Percentiles rank a stretch among this genome's conserved stretches.
These are phyloP conservation scores for Ceratocystiopsis sp. DNA, from an alignment of 2,329 filamentous ascomycete species.

Conservation along the genomic window DNA sequence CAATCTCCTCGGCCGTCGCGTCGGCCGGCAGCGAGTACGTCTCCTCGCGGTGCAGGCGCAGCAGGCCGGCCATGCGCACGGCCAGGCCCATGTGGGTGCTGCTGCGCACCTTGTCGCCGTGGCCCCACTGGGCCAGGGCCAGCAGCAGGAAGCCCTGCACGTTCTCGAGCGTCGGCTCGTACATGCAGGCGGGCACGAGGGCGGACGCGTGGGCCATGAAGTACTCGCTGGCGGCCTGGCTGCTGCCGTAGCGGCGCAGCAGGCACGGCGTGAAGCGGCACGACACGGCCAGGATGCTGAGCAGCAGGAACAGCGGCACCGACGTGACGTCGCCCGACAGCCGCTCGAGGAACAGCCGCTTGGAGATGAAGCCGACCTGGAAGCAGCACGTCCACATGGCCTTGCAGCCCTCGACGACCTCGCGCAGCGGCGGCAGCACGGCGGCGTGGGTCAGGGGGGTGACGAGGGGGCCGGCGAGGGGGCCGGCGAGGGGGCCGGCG, in stretches of 20 bases:
- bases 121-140: constrained; percentile 17
- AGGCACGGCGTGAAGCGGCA: constrained; percentile 34
- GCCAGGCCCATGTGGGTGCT: constrained; percentile 36
- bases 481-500: constrained; percentile 9
- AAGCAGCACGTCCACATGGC: constrained; percentile 38
- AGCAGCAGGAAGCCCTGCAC: constrained; percentile 28
- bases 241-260: constrained; percentile 27
- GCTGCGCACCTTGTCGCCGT: constrained; percentile 16
- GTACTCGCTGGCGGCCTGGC: constrained; percentile 31
- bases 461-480: constrained; percentile 25
- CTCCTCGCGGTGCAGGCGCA: constrained; percentile 38
- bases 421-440: constrained; percentile 24
- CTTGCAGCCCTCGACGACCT: constrained; percentile 33
- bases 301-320: constrained; percentile 34
- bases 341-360: constrained; percentile 29
- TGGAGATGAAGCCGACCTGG: constrained; percentile 41
- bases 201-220: constrained; percentile 33
- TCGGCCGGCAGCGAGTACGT: constrained; percentile 26
- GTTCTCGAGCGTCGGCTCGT: constrained; percentile 34
- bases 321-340: constrained; percentile 26
- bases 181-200: constrained; percentile 31
- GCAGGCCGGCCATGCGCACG: constrained; percentile 34
- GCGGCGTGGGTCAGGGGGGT: constrained; percentile 14
- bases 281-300: constrained; percentile 37
- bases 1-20: constrained; percentile 27